Base-by-base conservation (phyloP, 2,329 filamentous ascomycete species). In the Phyllosticta citriasiana region DNA sequence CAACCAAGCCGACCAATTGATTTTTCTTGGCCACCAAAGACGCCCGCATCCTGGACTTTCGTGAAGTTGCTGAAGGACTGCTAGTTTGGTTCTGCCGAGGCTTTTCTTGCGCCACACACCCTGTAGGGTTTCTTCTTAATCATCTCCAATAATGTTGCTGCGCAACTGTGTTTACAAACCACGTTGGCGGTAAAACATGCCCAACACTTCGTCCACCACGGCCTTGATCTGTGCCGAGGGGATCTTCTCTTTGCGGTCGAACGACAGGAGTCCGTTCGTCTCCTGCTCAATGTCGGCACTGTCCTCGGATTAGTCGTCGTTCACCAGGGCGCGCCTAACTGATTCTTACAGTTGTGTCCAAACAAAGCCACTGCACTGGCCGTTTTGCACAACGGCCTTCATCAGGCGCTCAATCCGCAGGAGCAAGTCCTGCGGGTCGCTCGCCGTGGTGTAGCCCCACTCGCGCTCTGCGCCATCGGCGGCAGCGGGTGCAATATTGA, bases 391-490 rank as follows among this genome's bases (percentile, higher is more conserved):
- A 16, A 87, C 80, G 0, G 78, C 84, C 70, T 79, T 80, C 12
- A 86, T 78, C 62, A 88, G 74, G 56, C 77, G 81, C 67, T 85
- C 80, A 50, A 87, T 77, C 2, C 85, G 72, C 63, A 77, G 75
- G 19, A 88, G 73, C 60, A 88, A 68, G 65, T 88, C 86, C 16
- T 80, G 74, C 0, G 83, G 72, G 66, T 87, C 82, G 0, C 71
- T 78, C 0, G 85, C 86, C 0, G 85, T 88, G 1, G 84, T 88
- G 67, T 88, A 88, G 0, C 85, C 86, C 86, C 86, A 88, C 61
- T 85, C 82, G 4, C 79, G 74, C 9, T 78, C 78, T 10, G 47
- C 51, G 1, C 25, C 19, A 30, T 61, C 47, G 9, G 30, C 60
- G 4, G 27, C 26, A 0, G 76, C 71, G 0, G 79, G 77, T 0